Conservation (phyloP, 345 rosid species). For the Brassica incana region DNA sequence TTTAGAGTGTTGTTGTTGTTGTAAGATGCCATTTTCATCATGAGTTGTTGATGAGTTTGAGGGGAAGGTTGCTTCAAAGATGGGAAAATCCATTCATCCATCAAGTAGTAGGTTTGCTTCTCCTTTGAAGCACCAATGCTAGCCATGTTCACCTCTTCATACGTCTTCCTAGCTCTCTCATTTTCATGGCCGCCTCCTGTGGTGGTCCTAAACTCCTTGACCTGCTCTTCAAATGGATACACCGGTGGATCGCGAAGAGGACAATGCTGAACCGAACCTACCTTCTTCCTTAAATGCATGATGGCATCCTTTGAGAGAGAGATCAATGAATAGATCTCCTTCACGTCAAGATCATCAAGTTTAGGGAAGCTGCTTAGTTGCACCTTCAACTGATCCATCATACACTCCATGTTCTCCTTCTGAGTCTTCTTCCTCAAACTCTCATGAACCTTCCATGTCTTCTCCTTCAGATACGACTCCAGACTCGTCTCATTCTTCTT, state of each 20-base stretch:
- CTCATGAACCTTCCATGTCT: constrained; percentile 5
- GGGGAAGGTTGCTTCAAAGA: not conserved
- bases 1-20: not conserved
- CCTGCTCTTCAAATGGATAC: not conserved
- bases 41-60: not conserved
- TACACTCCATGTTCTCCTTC: constrained; percentile 8
- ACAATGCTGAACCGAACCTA: not conserved
- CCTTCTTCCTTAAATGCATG: not conserved
- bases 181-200: not conserved
- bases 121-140: not conserved
- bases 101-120: constrained; percentile 2
- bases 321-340: constrained; percentile 12
- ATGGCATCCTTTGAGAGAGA: not conserved
- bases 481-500: constrained; percentile 14
- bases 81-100: constrained; percentile 14
- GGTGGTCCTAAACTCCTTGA: not conserved
- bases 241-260: constrained; percentile 10
- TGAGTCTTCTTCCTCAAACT: not conserved
- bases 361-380: not conserved
- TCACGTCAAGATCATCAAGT: not conserved
- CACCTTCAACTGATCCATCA: constrained; percentile 29
- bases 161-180: not conserved
- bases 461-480: constrained; percentile 27
- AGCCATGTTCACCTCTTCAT: not conserved
- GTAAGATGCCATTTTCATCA: not conserved